phyloP scores from a whole-genome alignment of 2,329 filamentous ascomycete genomes.

The Bipolaris bicolor region DNA sequence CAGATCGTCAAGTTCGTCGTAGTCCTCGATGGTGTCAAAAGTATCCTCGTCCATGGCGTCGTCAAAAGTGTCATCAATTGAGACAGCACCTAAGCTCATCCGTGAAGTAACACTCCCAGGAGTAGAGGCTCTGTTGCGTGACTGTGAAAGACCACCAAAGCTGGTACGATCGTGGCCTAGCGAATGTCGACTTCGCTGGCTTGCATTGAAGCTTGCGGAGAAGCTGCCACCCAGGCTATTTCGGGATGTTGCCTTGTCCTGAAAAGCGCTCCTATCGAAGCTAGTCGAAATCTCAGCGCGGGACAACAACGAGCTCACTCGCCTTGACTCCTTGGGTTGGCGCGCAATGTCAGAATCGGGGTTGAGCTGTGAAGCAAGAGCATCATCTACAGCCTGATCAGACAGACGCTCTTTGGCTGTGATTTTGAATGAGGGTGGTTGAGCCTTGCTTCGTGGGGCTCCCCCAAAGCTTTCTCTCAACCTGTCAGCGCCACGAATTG shows the following conservation, averaged over 20 bases:
- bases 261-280: conserved; percentile 80
- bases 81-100: conserved; percentile 46
- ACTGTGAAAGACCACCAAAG: conserved; percentile 52
- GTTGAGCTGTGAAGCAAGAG: conserved; percentile 57
- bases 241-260: conserved; percentile 66
- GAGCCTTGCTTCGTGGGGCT: conserved; percentile 52
- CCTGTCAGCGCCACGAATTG: conserved; percentile 64
- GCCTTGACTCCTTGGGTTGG: conserved; percentile 68
- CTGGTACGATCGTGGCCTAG: conserved; percentile 73
- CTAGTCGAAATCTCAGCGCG: conserved; percentile 85
- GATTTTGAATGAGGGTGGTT: conserved; percentile 50
- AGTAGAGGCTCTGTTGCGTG: conserved; percentile 62
- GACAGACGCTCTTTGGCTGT: conserved; percentile 41
- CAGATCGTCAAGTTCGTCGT: conserved; percentile 49
- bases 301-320: conserved; percentile 90
- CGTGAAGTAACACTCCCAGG: conserved; percentile 54
- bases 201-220: conserved; percentile 56
- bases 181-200: conserved; percentile 72
- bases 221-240: conserved; percentile 49
- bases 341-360: conserved; percentile 57
- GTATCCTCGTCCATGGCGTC: conserved; percentile 49
- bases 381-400: conserved; percentile 53
- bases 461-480: conserved; percentile 79
- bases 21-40: conserved; percentile 48
- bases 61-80: conserved; percentile 48